Evolutionary conservation across 345 rosid genomes (phyloP), one percentile per base, ranked within the genome.

Genomic region (Passiflora organensis): DNA sequence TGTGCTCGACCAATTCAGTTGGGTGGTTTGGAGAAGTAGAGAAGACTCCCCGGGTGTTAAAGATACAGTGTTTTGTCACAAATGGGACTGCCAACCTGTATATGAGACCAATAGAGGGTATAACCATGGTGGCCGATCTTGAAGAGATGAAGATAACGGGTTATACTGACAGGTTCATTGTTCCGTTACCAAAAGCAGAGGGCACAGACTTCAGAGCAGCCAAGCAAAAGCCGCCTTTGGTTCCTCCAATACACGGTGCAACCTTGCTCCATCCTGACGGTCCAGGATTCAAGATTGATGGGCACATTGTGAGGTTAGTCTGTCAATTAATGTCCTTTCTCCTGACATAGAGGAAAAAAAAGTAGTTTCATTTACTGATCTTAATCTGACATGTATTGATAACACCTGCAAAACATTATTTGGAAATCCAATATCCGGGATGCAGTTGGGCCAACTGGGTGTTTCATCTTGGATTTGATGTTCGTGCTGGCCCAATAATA

Each of bases 81-180:
- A 3, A 67, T 20, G 72, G 50, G 13, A 57, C 53, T 0, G 54
- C 25, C 3, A 72, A 66, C 18, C 36, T 66, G 20, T 66, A 41
- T 1, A 13, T 62, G 60, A 66, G 53, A 16, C 76, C 68, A n/a
- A 61, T 72, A 3, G 62, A 67, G 13, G 69, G 61, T 2, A 44
- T 72, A 13, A 43, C 17, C 0, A 49, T 72, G 0, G 12, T 1
- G 6, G 65, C 48, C 1, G 66, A 66, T 44, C 32, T 58, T 1
- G 72, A 72, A 15, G 47, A 58, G 5, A 72, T 67, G 63, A 67
- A 45, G 32, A 20, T 72, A 2, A 2, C 9, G 2, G 16, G 55
- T n/a, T 63, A 41, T 45, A 0, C 10, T 6, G 72, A 67, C 16
- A 44, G 51, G 19, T 15, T 11, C 0, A 15, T n/a, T 4, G 1